These are phyloP conservation scores for Fusarium sp. DNA, from an alignment of 2,329 filamentous ascomycete species.

Conservation along the genomic window DNA sequence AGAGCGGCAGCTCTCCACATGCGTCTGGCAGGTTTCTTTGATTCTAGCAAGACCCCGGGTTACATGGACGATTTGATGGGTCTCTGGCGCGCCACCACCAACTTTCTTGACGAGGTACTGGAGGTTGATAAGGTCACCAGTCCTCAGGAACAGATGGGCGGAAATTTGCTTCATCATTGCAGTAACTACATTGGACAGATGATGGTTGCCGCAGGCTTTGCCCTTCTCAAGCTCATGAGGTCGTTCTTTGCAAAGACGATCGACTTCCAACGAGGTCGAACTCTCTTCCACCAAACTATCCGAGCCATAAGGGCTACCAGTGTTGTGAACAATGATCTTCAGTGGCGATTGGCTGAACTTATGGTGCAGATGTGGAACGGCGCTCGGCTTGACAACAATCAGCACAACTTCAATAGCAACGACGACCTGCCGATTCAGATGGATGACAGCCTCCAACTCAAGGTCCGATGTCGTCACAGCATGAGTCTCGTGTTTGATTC, in stretches of 20 bases:
- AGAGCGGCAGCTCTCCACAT: conserved; percentile 81
- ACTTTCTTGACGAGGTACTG: conserved; percentile 76
- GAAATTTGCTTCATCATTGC: conserved; percentile 73
- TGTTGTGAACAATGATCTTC: conserved; percentile 81
- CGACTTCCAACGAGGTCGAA: conserved; percentile 75
- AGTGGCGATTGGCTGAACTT: conserved; percentile 84
- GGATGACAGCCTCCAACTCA: conserved; percentile 81
- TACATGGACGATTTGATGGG: conserved; percentile 82
- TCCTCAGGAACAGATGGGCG: conserved; percentile 60
- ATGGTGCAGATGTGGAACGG: conserved; percentile 90
- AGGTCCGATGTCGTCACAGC: conserved; percentile 85
- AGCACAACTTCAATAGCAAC: conserved; percentile 62
- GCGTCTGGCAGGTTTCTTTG: conserved; percentile 84
- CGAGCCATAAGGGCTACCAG: conserved; percentile 78
- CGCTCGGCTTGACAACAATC: conserved; percentile 65
- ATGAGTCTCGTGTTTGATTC: conserved; percentile 89
- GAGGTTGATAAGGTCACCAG: conserved; percentile 65
- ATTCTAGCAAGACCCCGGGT: conserved; percentile 77
- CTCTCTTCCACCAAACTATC: conserved; percentile 79
- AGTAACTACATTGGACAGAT: conserved; percentile 87
- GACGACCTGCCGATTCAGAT: conserved; percentile 65
- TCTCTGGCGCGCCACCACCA: conserved; percentile 78
- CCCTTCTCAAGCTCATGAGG: conserved; percentile 81
- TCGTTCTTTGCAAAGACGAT: conserved; percentile 82
- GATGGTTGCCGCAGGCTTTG: conserved; percentile 84